phyloP scores from a whole-genome alignment of 75 land plant species.

The Isoetes taiwanensis region DNA sequence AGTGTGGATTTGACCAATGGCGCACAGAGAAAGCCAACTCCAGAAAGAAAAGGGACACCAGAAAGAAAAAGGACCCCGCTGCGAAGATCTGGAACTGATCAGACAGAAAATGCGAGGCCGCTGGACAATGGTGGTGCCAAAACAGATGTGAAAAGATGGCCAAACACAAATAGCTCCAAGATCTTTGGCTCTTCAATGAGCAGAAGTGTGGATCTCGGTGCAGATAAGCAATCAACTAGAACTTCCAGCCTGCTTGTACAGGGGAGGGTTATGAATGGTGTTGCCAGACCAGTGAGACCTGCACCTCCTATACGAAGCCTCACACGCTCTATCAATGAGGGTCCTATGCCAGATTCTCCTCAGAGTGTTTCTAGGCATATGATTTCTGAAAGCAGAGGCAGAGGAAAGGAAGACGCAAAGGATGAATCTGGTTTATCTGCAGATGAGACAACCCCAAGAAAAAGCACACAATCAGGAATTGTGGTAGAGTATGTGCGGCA shows the following conservation, averaged over 20 bases:
- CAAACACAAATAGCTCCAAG: neutral
- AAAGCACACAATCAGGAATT: neutral
- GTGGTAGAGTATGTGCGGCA: neutral
- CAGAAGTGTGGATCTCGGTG: constrained; percentile 2
- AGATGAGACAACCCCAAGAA: too few species aligned
- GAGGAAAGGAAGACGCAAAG: neutral
- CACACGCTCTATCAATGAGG: neutral
- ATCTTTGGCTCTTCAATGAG: too few species aligned
- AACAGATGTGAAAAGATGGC: neutral
- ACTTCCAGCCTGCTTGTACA: neutral
- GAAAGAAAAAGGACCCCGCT: constrained; percentile 1
- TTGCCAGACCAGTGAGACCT: neutral
- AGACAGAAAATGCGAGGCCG: constrained; percentile 4
- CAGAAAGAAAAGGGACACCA: constrained; percentile 5
- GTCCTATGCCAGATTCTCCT: neutral
- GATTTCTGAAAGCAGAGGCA: neutral
- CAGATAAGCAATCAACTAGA: neutral
- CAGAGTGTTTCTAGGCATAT: neutral
- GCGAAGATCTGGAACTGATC: neutral
- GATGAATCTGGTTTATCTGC: neutral
- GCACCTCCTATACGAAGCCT: neutral
- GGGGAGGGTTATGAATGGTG: constrained; percentile 1
- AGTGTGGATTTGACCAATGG: neutral
- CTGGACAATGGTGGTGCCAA: neutral
- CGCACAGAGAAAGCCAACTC: neutral